Percentiles rank a stretch among this genome's conserved stretches.
Evolutionary conservation across 2,329 filamentous ascomycete genomes (phyloP).

Genomic region (Aspergillus unguis): DNA sequence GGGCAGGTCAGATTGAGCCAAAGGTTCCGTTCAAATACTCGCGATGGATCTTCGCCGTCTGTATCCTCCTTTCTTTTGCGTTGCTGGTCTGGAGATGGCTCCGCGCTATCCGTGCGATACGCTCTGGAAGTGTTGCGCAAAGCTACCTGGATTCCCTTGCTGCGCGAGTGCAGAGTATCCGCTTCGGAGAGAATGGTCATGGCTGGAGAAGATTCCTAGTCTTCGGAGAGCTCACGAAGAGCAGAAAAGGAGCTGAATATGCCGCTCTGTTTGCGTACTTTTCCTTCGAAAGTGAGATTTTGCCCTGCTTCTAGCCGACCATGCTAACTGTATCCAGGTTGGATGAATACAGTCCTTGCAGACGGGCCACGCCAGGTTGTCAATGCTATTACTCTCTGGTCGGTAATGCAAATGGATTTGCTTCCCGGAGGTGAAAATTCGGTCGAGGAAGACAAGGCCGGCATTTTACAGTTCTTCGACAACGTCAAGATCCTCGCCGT

Average conservation of each 20-base stretch:
- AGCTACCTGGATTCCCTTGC: constrained; percentile 88
- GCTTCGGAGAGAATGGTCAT: constrained; percentile 64
- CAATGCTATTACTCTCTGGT: constrained; percentile 84
- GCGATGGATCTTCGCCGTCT: constrained; percentile 92
- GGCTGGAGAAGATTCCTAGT: constrained; percentile 91
- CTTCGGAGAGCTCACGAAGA: constrained; percentile 85
- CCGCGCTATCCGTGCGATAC: constrained; percentile 75
- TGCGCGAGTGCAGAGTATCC: constrained; percentile 76
- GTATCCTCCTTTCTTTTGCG: constrained; percentile 85
- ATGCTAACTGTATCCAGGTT: constrained; percentile 54
- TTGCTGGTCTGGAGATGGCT: constrained; percentile 78
- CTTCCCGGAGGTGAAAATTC: constrained; percentile 58
- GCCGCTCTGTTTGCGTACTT: constrained; percentile 90
- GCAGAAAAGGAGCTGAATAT: constrained; percentile 86
- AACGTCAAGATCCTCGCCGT: constrained; percentile 73
- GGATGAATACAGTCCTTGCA: constrained; percentile 83
- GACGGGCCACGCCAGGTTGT: constrained; percentile 89
- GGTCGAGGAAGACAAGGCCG: constrained; percentile 56
- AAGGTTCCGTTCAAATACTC: constrained; percentile 72
- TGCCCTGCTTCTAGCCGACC: not conserved
- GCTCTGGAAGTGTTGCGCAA: constrained; percentile 79
- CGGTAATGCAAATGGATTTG: constrained; percentile 73
- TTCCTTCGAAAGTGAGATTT: constrained; percentile 58
- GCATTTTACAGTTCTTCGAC: constrained; percentile 72
- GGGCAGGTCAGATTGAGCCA: constrained; percentile 80